These are phyloP conservation scores for Cotoneaster glaucophyllus DNA, from an alignment of 306 rosid genomes.

Conservation along the genomic window DNA sequence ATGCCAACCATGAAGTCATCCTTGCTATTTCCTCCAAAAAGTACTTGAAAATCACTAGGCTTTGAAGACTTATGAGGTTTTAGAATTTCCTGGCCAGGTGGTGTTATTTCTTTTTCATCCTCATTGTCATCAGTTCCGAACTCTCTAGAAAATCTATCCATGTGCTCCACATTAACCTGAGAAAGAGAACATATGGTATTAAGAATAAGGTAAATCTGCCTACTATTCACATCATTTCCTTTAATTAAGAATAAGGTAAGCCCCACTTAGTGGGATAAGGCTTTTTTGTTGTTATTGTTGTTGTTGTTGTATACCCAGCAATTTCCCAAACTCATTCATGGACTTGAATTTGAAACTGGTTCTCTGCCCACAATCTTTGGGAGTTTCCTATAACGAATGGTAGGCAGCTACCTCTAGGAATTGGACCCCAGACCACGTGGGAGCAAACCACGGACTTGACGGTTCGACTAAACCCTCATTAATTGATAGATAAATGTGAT, in stretches of 20 bases:
- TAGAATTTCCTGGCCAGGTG: constrained; percentile 29
- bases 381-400: not conserved
- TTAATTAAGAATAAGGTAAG: too few relatives aligned
- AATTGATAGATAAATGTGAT: not conserved
- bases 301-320: not conserved
- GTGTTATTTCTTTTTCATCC: constrained; percentile 18
- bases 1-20: constrained; percentile 92
- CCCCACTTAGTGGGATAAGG: too few relatives aligned
- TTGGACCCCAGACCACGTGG: not conserved
- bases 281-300: too few relatives aligned
- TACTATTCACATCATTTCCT: too few relatives aligned
- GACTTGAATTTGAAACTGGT: not conserved
- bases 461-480: not conserved
- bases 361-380: not conserved
- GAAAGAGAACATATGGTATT: constrained; percentile 23
- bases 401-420: not conserved
- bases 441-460: not conserved
- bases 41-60: constrained; percentile 66
- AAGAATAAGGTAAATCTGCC: not conserved
- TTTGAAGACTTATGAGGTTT: constrained; percentile 46
- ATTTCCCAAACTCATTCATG: not conserved
- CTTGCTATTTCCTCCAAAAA: constrained; percentile 72
- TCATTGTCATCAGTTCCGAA: constrained; percentile 52
- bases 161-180: constrained; percentile 65
- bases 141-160: constrained; percentile 66